Evolutionary conservation across 805 yeast species (phyloP), one percentile per base, ranked within the genome.

Genomic region (Metschnikowia kunwiensis): DNA sequence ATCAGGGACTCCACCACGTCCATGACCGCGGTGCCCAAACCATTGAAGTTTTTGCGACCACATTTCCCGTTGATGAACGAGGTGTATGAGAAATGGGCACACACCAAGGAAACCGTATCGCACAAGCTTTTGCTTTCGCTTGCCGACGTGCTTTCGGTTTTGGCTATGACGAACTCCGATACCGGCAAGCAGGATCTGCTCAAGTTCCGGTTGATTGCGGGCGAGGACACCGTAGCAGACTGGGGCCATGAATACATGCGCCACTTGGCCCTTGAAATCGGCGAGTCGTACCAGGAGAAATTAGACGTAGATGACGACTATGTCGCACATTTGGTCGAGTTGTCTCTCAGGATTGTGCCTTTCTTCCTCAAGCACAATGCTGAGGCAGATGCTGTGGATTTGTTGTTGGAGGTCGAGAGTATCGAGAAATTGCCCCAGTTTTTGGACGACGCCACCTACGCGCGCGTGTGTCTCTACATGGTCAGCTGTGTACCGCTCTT

Each of bases 241-340:
- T 93, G 98, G 99, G 99, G 98, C 29, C 97, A 93, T 60, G 99
- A 93, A 64, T 93, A 93, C 60, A 78, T 91, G 54, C 88, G 98
- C 57, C 97, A 93, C 65, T 72, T 93, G 54, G 95, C 98, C 2
- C 68, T 93, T 43, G 97, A 93, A 64, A 86, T 93, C 51, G 97
- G 98, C 42, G 91, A 84, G 55, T 85, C 83, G 36, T 85, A 79
- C 60, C 81, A 78, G 49, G 80, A 74, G 43, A 48, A 57, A 44
- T 43, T 57, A 42, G 71, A 70, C 11, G 32, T 49, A 4, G 65
- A 65, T 30, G 72, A 67, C 36, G 56, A 39, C 5, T 47, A 54
- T 24, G 58, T 59, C 20, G 50, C 53, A 7, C 69, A 73, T 27
- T 68, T 93, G 45, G 62, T 83, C 36, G 70, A 74, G 30, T 72